These are phyloP conservation scores for Labyrinthula sp. DNA, from an alignment of 352 stramenopile genomes.

Conservation along the genomic window DNA sequence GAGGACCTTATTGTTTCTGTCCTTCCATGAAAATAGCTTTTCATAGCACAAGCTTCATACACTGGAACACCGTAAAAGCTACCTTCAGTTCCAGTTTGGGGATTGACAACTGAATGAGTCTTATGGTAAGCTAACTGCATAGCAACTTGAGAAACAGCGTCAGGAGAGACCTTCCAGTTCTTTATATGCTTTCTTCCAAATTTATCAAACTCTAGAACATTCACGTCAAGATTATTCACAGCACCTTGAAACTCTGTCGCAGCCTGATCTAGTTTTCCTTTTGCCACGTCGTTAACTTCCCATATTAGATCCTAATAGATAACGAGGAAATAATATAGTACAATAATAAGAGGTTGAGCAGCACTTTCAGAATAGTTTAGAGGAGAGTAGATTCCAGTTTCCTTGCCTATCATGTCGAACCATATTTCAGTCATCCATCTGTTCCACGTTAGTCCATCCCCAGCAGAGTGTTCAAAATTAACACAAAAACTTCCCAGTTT, in stretches of 20 bases:
- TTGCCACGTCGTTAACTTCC: constrained; percentile 36
- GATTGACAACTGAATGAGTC: constrained; percentile 67
- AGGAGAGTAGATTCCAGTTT: too few species aligned
- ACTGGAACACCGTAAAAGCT: too few species aligned
- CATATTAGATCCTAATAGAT: constrained; percentile 13
- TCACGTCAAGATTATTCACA: constrained; percentile 64
- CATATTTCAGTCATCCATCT: constrained; percentile 67
- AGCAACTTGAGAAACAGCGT: constrained; percentile 90
- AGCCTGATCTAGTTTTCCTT: constrained; percentile 54
- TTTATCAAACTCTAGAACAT: constrained; percentile 65
- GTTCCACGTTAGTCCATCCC: constrained; percentile 69
- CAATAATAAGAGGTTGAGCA: too few species aligned
- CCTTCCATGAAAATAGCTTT: constrained; percentile 79
- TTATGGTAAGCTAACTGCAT: constrained; percentile 86
- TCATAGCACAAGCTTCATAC: constrained; percentile 86
- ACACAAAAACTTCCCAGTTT: constrained; percentile 55
- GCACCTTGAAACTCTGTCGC: constrained; percentile 32
- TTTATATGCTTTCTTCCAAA: constrained; percentile 72
- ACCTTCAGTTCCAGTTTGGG: too few species aligned
- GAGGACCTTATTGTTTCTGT: constrained; percentile 50
- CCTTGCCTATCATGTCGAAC: constrained; percentile 56
- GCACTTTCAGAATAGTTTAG: too few species aligned
- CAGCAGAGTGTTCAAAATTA: constrained; percentile 82
- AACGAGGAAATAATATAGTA: too few species aligned
- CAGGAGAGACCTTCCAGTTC: constrained; percentile 73